These are phyloP conservation scores for Boletus eberwhitei DNA, from an alignment of 768 basidiomycete species.

Conservation along the genomic window DNA sequence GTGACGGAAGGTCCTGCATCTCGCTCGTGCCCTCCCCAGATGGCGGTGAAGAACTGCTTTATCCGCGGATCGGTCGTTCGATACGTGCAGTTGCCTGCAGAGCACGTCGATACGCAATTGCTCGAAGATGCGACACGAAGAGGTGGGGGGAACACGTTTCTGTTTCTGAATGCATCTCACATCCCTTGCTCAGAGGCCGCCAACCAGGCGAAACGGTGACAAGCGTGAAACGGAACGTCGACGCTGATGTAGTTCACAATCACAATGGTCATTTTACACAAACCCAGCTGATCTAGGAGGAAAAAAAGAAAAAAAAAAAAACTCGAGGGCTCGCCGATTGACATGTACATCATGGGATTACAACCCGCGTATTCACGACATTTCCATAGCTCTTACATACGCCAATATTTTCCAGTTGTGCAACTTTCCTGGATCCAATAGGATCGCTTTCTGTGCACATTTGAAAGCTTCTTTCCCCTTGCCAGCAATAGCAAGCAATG, in stretches of 20 bases:
- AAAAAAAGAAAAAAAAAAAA: background rate
- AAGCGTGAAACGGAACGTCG: background rate
- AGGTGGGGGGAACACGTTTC: slow-evolving; percentile 49
- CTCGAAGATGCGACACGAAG: slow-evolving; percentile 95
- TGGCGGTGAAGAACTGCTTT: slow-evolving; percentile 99
- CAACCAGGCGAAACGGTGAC: slow-evolving; percentile 39
- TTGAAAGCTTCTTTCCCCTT: slow-evolving; percentile 33
- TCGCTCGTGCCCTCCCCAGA: slow-evolving; percentile 44
- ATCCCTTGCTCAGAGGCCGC: slow-evolving; percentile 35
- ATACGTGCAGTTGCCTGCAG: slow-evolving; percentile 91
- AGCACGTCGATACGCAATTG: slow-evolving; percentile 91
- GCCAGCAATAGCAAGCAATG: slow-evolving; percentile 49
- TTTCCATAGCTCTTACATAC: slow-evolving; percentile 41
- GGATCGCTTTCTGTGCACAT: slow-evolving; percentile 60
- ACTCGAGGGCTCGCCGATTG: background rate
- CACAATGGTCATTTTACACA: background rate
- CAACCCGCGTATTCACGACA: slow-evolving; percentile 18
- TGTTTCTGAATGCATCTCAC: slow-evolving; percentile 2
- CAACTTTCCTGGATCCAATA: slow-evolving; percentile 47
- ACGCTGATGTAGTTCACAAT: background rate
- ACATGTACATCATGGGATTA: background rate
- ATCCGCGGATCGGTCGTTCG: slow-evolving; percentile 98
- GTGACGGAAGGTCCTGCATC: background rate
- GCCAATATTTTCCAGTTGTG: slow-evolving; percentile 60
- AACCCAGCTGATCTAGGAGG: background rate